A percentile compares a stretch with the other conserved stretches of the same genome.
These are phyloP conservation scores for Carex sylvatica DNA, from an alignment of 202 grass and related monocot genomes.

Conservation along the genomic window DNA sequence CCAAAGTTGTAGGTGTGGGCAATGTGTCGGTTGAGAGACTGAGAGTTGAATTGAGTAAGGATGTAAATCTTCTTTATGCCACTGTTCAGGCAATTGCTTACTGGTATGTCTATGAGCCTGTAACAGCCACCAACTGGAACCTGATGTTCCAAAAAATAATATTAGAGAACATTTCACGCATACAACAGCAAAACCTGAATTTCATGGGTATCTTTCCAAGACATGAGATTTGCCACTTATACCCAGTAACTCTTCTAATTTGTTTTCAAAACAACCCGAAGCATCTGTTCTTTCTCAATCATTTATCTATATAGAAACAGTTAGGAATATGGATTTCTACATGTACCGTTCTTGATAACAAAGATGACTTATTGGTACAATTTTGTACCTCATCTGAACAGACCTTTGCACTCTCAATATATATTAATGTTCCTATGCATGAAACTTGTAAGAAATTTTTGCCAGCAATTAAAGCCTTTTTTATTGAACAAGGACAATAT, in stretches of 20 bases:
- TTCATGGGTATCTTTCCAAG: background rate
- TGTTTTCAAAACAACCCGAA: conserved; percentile 4
- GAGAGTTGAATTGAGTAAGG: conserved; percentile 74
- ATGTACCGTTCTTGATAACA: background rate
- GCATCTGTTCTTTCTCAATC: background rate
- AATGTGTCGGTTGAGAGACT: conserved; percentile 67
- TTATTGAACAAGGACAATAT: no score
- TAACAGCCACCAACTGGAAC: conserved; percentile 69
- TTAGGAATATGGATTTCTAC: background rate
- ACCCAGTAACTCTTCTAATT: background rate
- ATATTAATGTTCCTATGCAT: no score
- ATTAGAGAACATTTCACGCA: conserved; percentile 2
- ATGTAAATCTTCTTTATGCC: conserved; percentile 75
- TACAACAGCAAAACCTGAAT: background rate
- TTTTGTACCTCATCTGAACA: no score
- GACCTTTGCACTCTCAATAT: no score
- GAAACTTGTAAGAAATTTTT: no score
- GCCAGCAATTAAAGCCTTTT: no score
- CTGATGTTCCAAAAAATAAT: conserved; percentile 18
- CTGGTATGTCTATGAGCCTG: conserved; percentile 64
- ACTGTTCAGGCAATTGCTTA: conserved; percentile 77
- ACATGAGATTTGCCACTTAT: background rate
- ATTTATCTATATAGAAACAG: background rate
- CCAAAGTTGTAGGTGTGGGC: conserved; percentile 60
- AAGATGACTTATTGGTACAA: no score